Base-by-base conservation (phyloP, 2,329 filamentous ascomycete species). In the Ophiosphaerella herpotricha region DNA sequence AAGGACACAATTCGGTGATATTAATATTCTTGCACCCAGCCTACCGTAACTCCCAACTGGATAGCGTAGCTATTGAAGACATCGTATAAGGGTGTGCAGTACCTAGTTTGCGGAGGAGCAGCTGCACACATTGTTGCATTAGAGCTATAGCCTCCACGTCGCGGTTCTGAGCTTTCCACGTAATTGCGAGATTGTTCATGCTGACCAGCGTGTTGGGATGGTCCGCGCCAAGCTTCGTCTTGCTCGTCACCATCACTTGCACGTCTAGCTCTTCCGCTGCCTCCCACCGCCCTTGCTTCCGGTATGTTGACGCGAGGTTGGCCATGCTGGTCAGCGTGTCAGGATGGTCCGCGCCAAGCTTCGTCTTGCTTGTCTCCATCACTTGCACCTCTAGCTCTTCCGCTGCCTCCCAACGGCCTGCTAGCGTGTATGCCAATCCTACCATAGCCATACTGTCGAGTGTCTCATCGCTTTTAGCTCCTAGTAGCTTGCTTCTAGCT, bases 371-470 rank as follows among this genome's bases (percentile, higher is more conserved):
- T 1, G 26, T 29, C 26, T 29, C 26, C 26, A 29, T 35, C 37
- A 57, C 53, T 46, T 55, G 46, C 38, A 50, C 29, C 37, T 37
- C 36, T 23, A 56, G 46, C 48, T 54, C 43, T 48, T 60, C 54
- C 0, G 59, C 43, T 36, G 46, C 48, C 5, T 50, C 52, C 12
- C 50, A 54, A 35, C 46, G 39, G 18, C 55, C 39, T n/a, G n/a
- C 18, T 31, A 24, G 23, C 8, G 5, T 36, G 16, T 36, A 36
- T 36, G 16, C 34, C 7, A 36, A 18, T 36, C n/a, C 32, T 13
- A 42, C 26, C 13, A 32, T 18, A 16, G 26, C 26, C 13, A 33
- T 42, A 31, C 24, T 16, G 8, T 34, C 14, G 21, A 44, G 14
- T 34, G 46, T 49, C 34, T 44, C 41, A 8, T 33, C 13, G 29